phyloP scores from a whole-genome alignment of 2,329 filamentous ascomycete species.

The Falciphora oryzae region DNA sequence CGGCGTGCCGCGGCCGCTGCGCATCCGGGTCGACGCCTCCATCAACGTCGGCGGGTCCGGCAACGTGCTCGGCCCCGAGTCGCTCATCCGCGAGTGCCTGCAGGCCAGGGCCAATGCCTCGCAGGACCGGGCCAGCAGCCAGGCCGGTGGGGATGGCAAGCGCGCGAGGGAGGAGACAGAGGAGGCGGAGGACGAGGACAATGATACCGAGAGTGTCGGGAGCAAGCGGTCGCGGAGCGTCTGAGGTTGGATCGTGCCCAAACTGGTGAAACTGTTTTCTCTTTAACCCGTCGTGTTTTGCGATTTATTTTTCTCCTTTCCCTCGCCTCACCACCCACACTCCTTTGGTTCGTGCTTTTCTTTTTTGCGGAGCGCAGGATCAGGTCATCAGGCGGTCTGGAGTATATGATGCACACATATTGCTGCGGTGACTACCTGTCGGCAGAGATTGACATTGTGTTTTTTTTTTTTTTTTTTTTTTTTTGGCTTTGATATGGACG shows the following conservation, averaged over 20 bases:
- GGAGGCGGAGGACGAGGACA: neutral
- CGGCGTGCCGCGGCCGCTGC: slow-evolving; percentile 35
- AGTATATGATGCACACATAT: too few relatives aligned
- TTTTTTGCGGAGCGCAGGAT: neutral
- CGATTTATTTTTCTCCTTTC: neutral
- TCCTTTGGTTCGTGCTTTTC: neutral
- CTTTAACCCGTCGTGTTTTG: neutral
- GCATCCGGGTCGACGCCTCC: slow-evolving; percentile 39
- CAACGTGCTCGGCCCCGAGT: slow-evolving; percentile 36
- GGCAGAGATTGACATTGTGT: too few relatives aligned
- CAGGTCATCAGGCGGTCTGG: too few relatives aligned
- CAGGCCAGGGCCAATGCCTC: too few relatives aligned
- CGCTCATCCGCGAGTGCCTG: slow-evolving; percentile 10
- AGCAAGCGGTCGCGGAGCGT: slow-evolving; percentile 4
- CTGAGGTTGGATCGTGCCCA: neutral
- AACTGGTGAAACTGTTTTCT: neutral
- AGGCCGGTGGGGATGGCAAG: too few relatives aligned
- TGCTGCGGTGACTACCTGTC: too few relatives aligned
- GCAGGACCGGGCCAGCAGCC: too few relatives aligned
- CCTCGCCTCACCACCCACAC: neutral
- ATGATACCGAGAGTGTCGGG: neutral
- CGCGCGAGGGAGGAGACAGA: neutral
- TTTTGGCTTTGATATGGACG: too few relatives aligned
- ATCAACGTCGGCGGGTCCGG: slow-evolving; percentile 36
- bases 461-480: too few relatives aligned